A percentile compares a stretch with the other conserved stretches of the same genome.
Evolutionary conservation across 2,329 filamentous ascomycete genomes (phyloP).

Genomic region (Sphaerulina musiva): DNA sequence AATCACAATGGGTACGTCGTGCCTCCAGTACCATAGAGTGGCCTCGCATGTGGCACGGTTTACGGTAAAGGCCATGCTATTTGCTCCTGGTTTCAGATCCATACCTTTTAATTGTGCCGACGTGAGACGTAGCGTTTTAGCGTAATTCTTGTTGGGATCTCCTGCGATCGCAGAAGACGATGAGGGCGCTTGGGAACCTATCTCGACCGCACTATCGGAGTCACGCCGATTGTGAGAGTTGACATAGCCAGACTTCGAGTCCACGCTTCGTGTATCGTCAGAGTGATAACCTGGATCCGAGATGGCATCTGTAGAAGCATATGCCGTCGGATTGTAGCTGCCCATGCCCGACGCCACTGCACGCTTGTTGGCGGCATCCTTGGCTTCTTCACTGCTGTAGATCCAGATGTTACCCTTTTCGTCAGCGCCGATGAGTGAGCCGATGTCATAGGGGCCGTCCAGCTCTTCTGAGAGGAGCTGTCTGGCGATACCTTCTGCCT

Average conservation of each 20-base stretch:
- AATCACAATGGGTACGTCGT: constrained; percentile 89
- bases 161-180: constrained; percentile 46
- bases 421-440: constrained; percentile 88
- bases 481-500: constrained; percentile 86
- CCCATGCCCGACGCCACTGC: constrained; percentile 40
- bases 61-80: constrained; percentile 92
- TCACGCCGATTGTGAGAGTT: constrained; percentile 58
- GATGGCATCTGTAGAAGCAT: constrained; percentile 66
- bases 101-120: constrained; percentile 90
- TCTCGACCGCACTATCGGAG: constrained; percentile 61
- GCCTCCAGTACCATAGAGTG: constrained; percentile 88
- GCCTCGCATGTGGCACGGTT: constrained; percentile 89
- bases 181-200: constrained; percentile 51
- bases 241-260: constrained; percentile 31
- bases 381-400: constrained; percentile 94
- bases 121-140: constrained; percentile 89
- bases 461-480: constrained; percentile 89
- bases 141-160: constrained; percentile 79
- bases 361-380: constrained; percentile 72
- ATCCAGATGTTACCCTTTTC: constrained; percentile 98
- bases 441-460: constrained; percentile 93
- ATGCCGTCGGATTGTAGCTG: constrained; percentile 46
- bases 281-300: constrained; percentile 96
- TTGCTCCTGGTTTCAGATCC: constrained; percentile 74
- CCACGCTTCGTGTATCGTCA: constrained; percentile 62